A percentile compares a stretch with the other conserved stretches of the same genome.
Evolutionary conservation across 2,329 filamentous ascomycete genomes (phyloP).

Genomic region (Zymoseptoria passerinii): DNA sequence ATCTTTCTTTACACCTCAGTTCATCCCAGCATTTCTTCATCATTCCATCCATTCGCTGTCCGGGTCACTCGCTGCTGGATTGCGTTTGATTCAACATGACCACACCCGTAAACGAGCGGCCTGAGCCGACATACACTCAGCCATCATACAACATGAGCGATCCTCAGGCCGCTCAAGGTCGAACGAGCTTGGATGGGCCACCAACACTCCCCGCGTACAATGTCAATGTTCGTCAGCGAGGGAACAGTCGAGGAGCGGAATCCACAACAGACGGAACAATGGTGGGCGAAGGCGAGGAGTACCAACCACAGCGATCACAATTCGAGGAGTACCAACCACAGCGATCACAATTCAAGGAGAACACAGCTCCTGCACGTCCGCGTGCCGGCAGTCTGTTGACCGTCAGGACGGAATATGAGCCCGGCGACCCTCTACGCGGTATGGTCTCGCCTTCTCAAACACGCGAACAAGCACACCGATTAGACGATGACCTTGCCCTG

Average conservation of each 20-base stretch:
- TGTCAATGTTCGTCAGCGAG: constrained; percentile 20
- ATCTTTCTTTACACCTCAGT: neutral
- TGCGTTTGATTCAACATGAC: constrained; percentile 20
- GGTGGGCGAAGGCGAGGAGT: constrained; percentile 24
- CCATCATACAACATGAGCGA: constrained; percentile 20
- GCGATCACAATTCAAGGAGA: constrained; percentile 4
- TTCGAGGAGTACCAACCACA: constrained; percentile 3
- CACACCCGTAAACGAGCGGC: constrained; percentile 29
- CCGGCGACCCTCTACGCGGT: constrained; percentile 22
- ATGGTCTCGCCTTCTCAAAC: constrained; percentile 46
- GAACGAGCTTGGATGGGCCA: constrained; percentile 11
- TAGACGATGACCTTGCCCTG: constrained; percentile 59
- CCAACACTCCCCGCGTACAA: constrained; percentile 27
- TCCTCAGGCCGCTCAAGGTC: constrained; percentile 5
- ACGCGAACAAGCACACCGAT: constrained; percentile 51
- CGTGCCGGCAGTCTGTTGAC: constrained; percentile 37
- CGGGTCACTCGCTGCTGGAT: neutral
- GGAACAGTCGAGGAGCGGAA: constrained; percentile 10
- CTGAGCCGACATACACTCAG: constrained; percentile 27
- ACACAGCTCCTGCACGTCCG: constrained; percentile 9
- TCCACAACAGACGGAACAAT: constrained; percentile 32
- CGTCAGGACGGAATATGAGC: constrained; percentile 37
- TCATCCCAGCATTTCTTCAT: neutral
- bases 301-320: constrained; percentile 2
- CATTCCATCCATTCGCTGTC: neutral